These are phyloP conservation scores for Venustampulla echinocandica DNA, from an alignment of 495 filamentous ascomycete genomes.

Conservation along the genomic window DNA sequence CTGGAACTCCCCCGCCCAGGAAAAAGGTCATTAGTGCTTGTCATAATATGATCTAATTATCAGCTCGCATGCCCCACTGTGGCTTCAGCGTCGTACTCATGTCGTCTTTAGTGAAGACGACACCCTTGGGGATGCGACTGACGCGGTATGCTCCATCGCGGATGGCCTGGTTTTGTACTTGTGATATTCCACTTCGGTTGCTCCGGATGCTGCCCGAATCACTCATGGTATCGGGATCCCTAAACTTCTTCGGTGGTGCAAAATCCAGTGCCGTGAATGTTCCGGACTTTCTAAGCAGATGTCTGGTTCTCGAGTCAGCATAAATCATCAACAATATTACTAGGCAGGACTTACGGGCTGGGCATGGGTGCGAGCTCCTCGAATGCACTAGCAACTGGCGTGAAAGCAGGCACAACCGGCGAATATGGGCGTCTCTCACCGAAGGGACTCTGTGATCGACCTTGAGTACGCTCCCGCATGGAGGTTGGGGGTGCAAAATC, in stretches of 20 bases:
- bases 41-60: constrained; percentile 7
- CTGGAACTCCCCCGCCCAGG: constrained; percentile 6
- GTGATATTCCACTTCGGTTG: constrained; percentile 70
- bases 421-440: constrained; percentile 70
- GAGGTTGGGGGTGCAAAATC: constrained; percentile 81
- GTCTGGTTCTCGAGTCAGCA: constrained; percentile 43
- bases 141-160: constrained; percentile 85
- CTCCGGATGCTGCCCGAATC: constrained; percentile 88
- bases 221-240: constrained; percentile 59
- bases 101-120: constrained; percentile 73
- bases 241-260: constrained; percentile 72
- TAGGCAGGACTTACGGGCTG: constrained; percentile 65
- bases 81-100: constrained; percentile 65
- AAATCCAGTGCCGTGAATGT: constrained; percentile 91
- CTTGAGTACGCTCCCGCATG: constrained; percentile 57
- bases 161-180: constrained; percentile 62
- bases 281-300: constrained; percentile 78
- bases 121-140: constrained; percentile 72
- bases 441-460: constrained; percentile 71
- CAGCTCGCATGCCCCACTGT: constrained; percentile 56
- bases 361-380: constrained; percentile 81
- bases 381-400: constrained; percentile 70
- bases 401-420: constrained; percentile 58
- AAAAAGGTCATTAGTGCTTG: constrained; percentile 7
- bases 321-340: constrained; percentile 8